Conservation (phyloP, 257 asterid genomes). For the Nicotiana otophora region DNA sequence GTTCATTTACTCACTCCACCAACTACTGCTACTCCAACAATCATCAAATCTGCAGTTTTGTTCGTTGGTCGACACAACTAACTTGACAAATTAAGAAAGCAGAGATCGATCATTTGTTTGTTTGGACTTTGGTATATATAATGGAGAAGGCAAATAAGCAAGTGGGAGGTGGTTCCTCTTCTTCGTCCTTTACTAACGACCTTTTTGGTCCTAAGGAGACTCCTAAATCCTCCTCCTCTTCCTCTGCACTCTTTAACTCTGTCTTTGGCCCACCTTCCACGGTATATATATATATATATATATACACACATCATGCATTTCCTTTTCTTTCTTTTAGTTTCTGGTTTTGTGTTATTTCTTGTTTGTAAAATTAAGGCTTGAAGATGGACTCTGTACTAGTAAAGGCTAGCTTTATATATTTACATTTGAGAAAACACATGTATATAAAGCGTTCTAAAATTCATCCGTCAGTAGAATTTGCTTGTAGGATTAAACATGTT, state of each 20-base stretch:
- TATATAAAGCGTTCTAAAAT: no score
- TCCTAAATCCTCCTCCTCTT: background rate
- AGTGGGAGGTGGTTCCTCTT: conserved; percentile 22
- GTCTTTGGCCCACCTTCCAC: conserved; percentile 57
- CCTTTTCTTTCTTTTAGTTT: no score
- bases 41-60: background rate
- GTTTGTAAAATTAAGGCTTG: no score
- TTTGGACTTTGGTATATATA: background rate
- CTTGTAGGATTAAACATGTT: background rate
- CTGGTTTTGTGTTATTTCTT: background rate
- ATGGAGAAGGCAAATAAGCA: conserved; percentile 63
- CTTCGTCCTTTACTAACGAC: conserved; percentile 46
- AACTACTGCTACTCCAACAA: background rate
- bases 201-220: conserved; percentile 64
- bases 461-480: no score
- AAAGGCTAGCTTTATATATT: no score
- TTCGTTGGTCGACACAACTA: conserved; percentile 9
- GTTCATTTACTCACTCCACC: background rate
- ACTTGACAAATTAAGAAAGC: background rate
- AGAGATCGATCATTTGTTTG: background rate
- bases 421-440: no score
- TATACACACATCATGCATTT: background rate
- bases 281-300: conserved; percentile 26
- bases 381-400: no score
- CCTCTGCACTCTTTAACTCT: conserved; percentile 35